A percentile compares a stretch with the other conserved stretches of the same genome.
phyloP scores from a whole-genome alignment of 805 yeast genomes.

The Ogataea siamensis region DNA sequence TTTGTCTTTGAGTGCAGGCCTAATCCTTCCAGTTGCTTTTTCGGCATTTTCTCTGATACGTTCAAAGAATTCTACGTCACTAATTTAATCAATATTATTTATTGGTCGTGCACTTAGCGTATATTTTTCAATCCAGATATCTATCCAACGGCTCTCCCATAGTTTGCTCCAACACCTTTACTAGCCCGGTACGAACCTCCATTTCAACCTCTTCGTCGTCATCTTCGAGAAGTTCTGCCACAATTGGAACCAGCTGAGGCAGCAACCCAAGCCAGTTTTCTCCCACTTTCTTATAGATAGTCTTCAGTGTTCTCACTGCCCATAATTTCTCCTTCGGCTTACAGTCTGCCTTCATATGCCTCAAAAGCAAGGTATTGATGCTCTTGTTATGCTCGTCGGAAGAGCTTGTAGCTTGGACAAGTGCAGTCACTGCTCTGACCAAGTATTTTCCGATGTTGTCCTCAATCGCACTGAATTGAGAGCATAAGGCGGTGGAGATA shows the following conservation, averaged over 20 bases:
- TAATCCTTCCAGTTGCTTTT: conserved; percentile 23
- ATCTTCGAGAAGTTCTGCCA: conserved; percentile 93
- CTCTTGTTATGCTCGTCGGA: conserved; percentile 69
- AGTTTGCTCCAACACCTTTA: conserved; percentile 86
- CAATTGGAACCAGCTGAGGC: conserved; percentile 92
- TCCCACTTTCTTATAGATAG: conserved; percentile 85
- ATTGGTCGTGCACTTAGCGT: conserved; percentile 1
- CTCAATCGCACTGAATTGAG: conserved; percentile 68
- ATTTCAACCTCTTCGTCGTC: conserved; percentile 91
- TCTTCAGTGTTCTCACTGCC: conserved; percentile 77
- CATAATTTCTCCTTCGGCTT: conserved; percentile 63
- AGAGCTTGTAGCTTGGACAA: conserved; percentile 64
- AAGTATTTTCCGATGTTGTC: conserved; percentile 74
- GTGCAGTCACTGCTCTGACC: conserved; percentile 73
- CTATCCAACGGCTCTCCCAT: conserved; percentile 93
- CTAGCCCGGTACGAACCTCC: conserved; percentile 88
- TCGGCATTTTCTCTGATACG: conserved; percentile 17
- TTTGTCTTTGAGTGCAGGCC: conserved; percentile 19
- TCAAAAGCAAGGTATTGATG: conserved; percentile 60
- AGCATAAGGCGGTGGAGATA: conserved; percentile 58
- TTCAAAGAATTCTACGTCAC: conserved; percentile 6
- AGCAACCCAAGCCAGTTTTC: conserved; percentile 89
- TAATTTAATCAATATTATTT: conserved; percentile 1
- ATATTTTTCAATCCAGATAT: conserved; percentile 46
- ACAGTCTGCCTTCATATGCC: conserved; percentile 66